Base-by-base conservation (phyloP, 2,329 filamentous ascomycete species). In the Curvularia verruculosa region DNA sequence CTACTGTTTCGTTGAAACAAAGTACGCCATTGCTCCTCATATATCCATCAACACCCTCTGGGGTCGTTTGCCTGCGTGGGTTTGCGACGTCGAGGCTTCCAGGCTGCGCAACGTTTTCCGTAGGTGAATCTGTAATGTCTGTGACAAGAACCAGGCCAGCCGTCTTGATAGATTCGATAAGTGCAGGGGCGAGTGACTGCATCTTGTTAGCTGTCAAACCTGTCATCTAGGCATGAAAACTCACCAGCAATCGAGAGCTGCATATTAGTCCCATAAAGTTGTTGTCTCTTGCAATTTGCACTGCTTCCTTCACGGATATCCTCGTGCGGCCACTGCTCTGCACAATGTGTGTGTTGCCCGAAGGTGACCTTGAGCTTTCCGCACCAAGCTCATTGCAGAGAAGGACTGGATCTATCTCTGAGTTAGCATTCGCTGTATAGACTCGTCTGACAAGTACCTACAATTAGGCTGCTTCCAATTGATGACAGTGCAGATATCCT, bases 391-490 rank as follows among this genome's bases (percentile, higher is more conserved):
- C 92, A 75, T 98, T 98, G 79, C 93, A 97, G 45, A 98, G 83
- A 67, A 99, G 90, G 0, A 98, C 91, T 0, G 95, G 95, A 75
- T 96, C 86, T 88, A 49, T 31, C 23, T 24, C 18, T 12, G 18
- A 26, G 52, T 72, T 24, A 72, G 64, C 45, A 52, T 39, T 18
- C 23, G 12, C 15, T 21, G 5, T 40, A 6, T 24, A 13, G 2
- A 21, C n/a, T 10, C 45, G n/a, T 13, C 28, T 23, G 12, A 48
- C 15, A 40, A 26, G 23, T 21, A 78, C 85, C 78, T 74, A 88
- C 87, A 99, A 73, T 98, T 99, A 2, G 95, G 95, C 76, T 99
- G 95, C 77, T 99, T 99, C 95, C 95, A 99, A 78, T 99, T 99
- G 68, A 99, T 80, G 5, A 94, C 93, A 15, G 91, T 96, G 78